Evolutionary conservation across 306 rosid genomes (phyloP).

Genomic region (Inga leiocalycina): DNA sequence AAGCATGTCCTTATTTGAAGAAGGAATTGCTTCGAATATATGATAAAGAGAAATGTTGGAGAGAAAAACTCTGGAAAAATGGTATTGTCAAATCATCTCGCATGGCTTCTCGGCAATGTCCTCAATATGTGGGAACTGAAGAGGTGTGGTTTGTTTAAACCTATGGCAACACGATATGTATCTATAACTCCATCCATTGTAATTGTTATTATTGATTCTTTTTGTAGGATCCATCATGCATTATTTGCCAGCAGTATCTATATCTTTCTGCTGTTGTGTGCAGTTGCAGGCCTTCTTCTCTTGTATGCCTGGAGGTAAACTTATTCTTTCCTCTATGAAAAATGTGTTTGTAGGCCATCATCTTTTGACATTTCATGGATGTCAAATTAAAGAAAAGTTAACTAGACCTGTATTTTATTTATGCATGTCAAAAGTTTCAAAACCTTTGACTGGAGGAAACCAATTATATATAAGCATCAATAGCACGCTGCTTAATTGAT

Average conservation of each 20-base stretch:
- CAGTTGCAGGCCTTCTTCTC: conserved; percentile 76
- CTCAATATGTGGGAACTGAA: conserved; percentile 83
- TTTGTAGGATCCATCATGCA: conserved; percentile 83
- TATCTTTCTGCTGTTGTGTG: conserved; percentile 92
- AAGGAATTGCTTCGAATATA: conserved; percentile 70
- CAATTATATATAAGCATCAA: not conserved
- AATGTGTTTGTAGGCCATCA: conserved; percentile 29
- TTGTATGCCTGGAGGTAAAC: conserved; percentile 90
- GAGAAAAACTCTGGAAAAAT: conserved; percentile 91
- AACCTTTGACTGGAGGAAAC: not conserved
- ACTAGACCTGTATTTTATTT: not conserved
- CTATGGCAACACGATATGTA: conserved; percentile 28
- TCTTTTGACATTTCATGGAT: conserved; percentile 20
- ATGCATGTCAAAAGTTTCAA: not conserved
- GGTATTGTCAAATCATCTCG: conserved; percentile 75
- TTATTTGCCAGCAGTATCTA: conserved; percentile 93
- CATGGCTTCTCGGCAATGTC: conserved; percentile 70
- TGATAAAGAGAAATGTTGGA: conserved; percentile 73
- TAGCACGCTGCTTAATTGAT: not conserved
- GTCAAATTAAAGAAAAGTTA: conserved; percentile 17
- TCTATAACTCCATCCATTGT: conserved; percentile 29
- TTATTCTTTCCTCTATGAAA: conserved; percentile 25
- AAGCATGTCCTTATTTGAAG: conserved; percentile 73
- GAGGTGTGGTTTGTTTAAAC: conserved; percentile 60
- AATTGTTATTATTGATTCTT: conserved; percentile 33